Evolutionary conservation across 2,329 filamentous ascomycete genomes (phyloP).

Genomic region (Trichoderma gracile): DNA sequence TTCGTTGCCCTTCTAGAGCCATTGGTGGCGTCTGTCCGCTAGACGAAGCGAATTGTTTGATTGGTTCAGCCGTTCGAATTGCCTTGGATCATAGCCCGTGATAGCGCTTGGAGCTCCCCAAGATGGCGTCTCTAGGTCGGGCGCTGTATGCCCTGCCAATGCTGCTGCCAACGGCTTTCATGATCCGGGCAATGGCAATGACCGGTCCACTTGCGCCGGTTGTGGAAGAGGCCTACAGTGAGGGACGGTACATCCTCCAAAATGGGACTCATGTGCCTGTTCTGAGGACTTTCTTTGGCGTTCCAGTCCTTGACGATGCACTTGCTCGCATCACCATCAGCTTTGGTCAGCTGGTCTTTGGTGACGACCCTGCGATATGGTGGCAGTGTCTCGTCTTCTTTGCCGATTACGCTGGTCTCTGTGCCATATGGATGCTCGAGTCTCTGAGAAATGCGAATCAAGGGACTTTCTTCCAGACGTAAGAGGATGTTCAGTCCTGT

Average conservation of each 20-base stretch:
- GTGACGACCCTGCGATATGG: slow-evolving; percentile 29
- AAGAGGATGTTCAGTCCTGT: slow-evolving; percentile 9
- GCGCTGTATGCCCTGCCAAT: slow-evolving; percentile 23
- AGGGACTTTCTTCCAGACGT: slow-evolving; percentile 31
- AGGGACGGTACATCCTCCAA: slow-evolving; percentile 4
- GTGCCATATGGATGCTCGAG: slow-evolving; percentile 34
- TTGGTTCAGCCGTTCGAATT: neutral
- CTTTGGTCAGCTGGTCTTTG: slow-evolving; percentile 34
- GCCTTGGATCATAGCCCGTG: neutral
- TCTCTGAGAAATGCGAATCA: slow-evolving; percentile 29
- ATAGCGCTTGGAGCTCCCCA: too few relatives aligned
- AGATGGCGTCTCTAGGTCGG: neutral
- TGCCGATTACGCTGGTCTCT: slow-evolving; percentile 34
- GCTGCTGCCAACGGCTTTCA: slow-evolving; percentile 5
- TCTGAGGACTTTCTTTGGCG: slow-evolving; percentile 29
- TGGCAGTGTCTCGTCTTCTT: slow-evolving; percentile 37
- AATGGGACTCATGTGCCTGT: slow-evolving; percentile 26
- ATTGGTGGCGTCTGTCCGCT: neutral
- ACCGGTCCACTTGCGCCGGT: neutral
- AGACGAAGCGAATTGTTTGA: neutral
- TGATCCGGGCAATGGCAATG: slow-evolving; percentile 19
- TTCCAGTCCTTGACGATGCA: slow-evolving; percentile 30
- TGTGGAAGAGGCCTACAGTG: neutral
- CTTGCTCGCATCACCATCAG: slow-evolving; percentile 29
- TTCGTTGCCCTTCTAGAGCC: neutral